Evolutionary conservation across 257 asterid species (phyloP).

Genomic region (Gardenia jasminoides): DNA sequence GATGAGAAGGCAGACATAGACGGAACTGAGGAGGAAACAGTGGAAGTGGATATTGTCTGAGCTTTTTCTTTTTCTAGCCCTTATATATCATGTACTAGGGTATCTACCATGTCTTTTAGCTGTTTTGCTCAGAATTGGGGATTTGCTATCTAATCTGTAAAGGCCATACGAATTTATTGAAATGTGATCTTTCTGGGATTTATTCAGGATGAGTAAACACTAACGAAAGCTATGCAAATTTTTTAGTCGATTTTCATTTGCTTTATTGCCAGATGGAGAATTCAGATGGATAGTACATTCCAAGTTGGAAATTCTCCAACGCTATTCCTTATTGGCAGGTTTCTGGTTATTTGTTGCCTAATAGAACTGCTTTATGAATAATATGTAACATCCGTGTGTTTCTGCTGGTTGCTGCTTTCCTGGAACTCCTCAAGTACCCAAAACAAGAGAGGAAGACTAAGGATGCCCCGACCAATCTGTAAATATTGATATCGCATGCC

Average conservation of each 20-base stretch:
- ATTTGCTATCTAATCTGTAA: background rate
- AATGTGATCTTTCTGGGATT: background rate
- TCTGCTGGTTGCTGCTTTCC: background rate
- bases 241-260: background rate
- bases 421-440: background rate
- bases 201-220: background rate
- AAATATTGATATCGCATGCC: too few species aligned
- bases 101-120: background rate
- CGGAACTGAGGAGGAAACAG: slow-evolving; percentile 58
- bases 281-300: background rate
- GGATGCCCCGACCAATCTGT: background rate
- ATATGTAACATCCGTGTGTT: background rate
- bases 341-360: background rate
- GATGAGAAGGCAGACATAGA: slow-evolving; percentile 53
- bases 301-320: background rate
- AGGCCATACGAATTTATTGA: too few species aligned
- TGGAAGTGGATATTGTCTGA: slow-evolving; percentile 72
- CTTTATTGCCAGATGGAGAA: background rate
- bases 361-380: too few species aligned
- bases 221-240: background rate
- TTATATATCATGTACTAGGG: background rate
- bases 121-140: background rate
- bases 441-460: too few species aligned
- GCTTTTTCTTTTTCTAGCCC: background rate
- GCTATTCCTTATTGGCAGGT: background rate